Conservation (phyloP, 2,329 filamentous ascomycete genomes). For the Microcera coccophila region DNA sequence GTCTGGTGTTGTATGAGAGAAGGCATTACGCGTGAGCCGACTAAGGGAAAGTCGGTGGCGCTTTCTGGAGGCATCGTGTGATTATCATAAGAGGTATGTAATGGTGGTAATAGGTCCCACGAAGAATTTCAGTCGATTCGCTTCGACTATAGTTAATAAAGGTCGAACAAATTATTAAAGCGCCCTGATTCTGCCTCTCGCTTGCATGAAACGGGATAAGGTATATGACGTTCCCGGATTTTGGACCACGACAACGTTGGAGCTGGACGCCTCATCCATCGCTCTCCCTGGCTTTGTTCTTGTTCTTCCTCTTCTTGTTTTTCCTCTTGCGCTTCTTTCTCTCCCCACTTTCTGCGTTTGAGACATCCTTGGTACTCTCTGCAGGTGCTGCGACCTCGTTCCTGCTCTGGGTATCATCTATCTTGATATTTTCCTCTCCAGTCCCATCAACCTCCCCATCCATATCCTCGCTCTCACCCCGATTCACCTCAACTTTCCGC, state of each 20-base stretch:
- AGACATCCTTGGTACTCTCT: background rate
- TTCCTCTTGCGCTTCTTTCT: constrained; percentile 24
- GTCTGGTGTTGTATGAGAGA: no score
- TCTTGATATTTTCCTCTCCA: constrained; percentile 16
- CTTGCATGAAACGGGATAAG: background rate
- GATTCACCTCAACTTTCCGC: constrained; percentile 9
- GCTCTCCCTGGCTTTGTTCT: constrained; percentile 16
- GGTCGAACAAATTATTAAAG: no score
- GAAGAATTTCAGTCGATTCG: no score
- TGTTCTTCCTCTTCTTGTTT: constrained; percentile 28
- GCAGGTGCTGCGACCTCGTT: constrained; percentile 1
- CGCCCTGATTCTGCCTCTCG: no score
- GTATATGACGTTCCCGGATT: no score
- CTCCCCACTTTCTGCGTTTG: background rate
- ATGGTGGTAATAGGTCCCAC: background rate
- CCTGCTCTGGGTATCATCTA: constrained; percentile 6
- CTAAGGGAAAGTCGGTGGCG: background rate
- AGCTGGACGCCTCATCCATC: background rate
- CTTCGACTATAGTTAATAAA: no score
- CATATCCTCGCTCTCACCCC: constrained; percentile 21
- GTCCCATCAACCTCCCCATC: no score
- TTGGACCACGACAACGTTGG: no score
- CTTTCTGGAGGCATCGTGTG: background rate
- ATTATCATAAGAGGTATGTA: background rate
- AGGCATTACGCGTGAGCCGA: constrained; percentile 1